Percentiles rank a stretch among this genome's conserved stretches.
These are phyloP conservation scores for Candolleomyces eurysporus DNA, from an alignment of 768 basidiomycete genomes.

Conservation along the genomic window DNA sequence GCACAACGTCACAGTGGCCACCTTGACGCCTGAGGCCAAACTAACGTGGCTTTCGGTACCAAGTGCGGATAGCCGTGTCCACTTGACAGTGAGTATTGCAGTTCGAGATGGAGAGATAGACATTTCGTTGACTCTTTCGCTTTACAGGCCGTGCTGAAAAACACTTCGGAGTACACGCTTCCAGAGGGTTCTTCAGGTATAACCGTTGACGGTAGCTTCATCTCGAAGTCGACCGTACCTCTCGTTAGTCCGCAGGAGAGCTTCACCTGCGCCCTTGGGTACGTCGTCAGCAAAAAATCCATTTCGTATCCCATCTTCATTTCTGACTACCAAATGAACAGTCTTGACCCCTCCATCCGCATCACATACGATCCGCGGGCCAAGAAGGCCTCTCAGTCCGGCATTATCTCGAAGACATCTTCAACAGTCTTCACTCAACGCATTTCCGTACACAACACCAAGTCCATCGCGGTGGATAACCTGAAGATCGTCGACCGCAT, in stretches of 20 bases:
- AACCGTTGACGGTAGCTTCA: slow-evolving; percentile 56
- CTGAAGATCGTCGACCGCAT: slow-evolving; percentile 41
- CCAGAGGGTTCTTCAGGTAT: slow-evolving; percentile 46
- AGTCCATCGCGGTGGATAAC: slow-evolving; percentile 24
- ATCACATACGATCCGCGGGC: slow-evolving; percentile 37
- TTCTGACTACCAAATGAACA: slow-evolving; percentile 8
- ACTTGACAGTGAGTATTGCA: slow-evolving; percentile 31
- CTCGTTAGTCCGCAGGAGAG: slow-evolving; percentile 40
- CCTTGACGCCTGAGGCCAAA: slow-evolving; percentile 27
- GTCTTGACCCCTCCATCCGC: slow-evolving; percentile 39
- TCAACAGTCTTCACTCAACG: slow-evolving; percentile 32
- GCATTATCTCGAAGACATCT: slow-evolving; percentile 33
- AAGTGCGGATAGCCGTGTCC: slow-evolving; percentile 33
- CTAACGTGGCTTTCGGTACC: slow-evolving; percentile 38
- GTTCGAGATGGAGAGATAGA: neutral
- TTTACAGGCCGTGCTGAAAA: slow-evolving; percentile 44
- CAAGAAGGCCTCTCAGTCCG: slow-evolving; percentile 30
- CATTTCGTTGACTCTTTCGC: neutral
- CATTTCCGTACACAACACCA: slow-evolving; percentile 40
- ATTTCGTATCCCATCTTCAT: neutral
- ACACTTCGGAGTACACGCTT: slow-evolving; percentile 51
- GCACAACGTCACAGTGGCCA: slow-evolving; percentile 32
- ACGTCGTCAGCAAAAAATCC: slow-evolving; percentile 8
- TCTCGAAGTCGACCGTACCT: slow-evolving; percentile 43
- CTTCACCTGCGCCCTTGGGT: slow-evolving; percentile 47